Percentiles rank a stretch among this genome's conserved stretches.
phyloP scores from a whole-genome alignment of 768 basidiomycete species.

The Boletus reticulatus region DNA sequence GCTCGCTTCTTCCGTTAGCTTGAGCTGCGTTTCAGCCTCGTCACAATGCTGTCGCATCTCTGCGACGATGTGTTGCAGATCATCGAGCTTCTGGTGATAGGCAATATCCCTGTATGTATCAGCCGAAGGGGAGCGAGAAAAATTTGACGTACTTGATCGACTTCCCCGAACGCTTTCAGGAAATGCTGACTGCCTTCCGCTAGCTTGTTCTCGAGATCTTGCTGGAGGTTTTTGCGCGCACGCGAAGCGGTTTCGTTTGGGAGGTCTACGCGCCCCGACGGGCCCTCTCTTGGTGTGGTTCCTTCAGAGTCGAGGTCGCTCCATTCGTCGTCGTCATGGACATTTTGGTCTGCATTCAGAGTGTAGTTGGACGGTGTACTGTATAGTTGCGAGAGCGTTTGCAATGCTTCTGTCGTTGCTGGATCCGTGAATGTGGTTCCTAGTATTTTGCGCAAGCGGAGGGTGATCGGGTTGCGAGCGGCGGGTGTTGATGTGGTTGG shows the following conservation, averaged over 20 bases:
- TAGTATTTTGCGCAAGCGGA: slow-evolving; percentile 88
- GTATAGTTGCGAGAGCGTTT: slow-evolving; percentile 79
- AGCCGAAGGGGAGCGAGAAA: neutral
- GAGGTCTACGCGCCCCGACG: slow-evolving; percentile 29
- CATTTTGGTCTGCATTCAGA: slow-evolving; percentile 25
- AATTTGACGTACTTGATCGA: slow-evolving; percentile 70
- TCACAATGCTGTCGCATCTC: too few species aligned
- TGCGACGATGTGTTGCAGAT: too few species aligned
- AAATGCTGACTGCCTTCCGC: slow-evolving; percentile 82
- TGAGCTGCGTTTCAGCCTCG: too few species aligned
- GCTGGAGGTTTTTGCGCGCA: slow-evolving; percentile 75
- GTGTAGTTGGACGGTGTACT: too few species aligned
- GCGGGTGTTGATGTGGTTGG: neutral
- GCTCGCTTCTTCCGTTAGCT: too few species aligned
- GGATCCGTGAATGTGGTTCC: slow-evolving; percentile 77
- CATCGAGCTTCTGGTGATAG: too few species aligned
- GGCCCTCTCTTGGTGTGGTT: slow-evolving; percentile 7
- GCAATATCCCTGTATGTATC: neutral
- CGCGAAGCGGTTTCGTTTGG: slow-evolving; percentile 66
- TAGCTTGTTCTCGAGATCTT: slow-evolving; percentile 83
- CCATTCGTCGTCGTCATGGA: slow-evolving; percentile 33
- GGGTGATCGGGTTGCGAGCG: slow-evolving; percentile 70
- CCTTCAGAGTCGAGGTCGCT: slow-evolving; percentile 19
- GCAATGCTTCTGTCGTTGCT: slow-evolving; percentile 75
- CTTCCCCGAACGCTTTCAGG: slow-evolving; percentile 79